Conservation (phyloP, 139 green algal genomes). For the Nannochloris sp. region DNA sequence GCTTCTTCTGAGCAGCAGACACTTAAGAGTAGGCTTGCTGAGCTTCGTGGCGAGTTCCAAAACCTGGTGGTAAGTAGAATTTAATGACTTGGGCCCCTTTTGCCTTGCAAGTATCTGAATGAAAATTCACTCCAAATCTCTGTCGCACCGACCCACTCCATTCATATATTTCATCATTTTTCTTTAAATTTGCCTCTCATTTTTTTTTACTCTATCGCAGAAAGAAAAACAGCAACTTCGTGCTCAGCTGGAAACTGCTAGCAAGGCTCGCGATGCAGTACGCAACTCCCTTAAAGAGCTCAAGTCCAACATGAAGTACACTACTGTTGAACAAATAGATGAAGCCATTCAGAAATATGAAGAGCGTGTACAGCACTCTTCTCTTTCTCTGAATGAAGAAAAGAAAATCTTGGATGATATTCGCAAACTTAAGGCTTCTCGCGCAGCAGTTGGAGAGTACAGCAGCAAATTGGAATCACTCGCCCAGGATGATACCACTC, state of each 20-base stretch:
- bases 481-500: constrained; percentile 6
- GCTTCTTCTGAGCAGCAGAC: constrained; percentile 23
- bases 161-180: neutral
- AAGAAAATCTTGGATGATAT: constrained; percentile 36
- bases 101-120: no score
- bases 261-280: constrained; percentile 15
- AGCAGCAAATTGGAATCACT: constrained; percentile 13
- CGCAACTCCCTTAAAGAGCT: constrained; percentile 18
- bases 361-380: constrained; percentile 18
- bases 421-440: constrained; percentile 19
- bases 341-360: constrained; percentile 19
- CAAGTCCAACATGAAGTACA: constrained; percentile 29
- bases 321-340: constrained; percentile 32
- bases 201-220: constrained; percentile 7
- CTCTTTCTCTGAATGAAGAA: constrained; percentile 28
- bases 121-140: no score
- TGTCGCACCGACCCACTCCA: neutral
- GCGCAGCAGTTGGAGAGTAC: constrained; percentile 7
- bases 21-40: constrained; percentile 30
- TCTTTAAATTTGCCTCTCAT: neutral
- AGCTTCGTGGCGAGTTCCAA: constrained; percentile 24
- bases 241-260: constrained; percentile 14
- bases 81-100: neutral
- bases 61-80: constrained; percentile 16
- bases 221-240: constrained; percentile 24